These are phyloP conservation scores for Arthromyces matolae DNA, from an alignment of 768 basidiomycete genomes.

Conservation along the genomic window DNA sequence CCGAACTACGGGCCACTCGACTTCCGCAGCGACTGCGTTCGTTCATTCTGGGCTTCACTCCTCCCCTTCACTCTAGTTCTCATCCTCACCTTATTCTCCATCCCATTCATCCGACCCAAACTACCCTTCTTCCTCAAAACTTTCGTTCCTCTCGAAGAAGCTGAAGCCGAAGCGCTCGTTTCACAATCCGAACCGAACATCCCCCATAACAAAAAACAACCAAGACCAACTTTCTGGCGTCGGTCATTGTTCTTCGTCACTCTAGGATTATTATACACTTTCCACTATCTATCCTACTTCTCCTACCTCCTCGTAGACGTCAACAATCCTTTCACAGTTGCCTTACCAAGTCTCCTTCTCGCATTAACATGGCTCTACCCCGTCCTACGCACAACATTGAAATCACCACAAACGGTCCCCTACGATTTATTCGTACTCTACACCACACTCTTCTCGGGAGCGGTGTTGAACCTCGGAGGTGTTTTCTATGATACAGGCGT, in stretches of 20 bases:
- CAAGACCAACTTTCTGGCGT: conserved; percentile 50
- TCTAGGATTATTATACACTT: conserved; percentile 51
- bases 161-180: conserved; percentile 40
- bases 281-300: conserved; percentile 59
- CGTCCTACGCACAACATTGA: conserved; percentile 44
- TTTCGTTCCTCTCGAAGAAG: conserved; percentile 53
- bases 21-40: not conserved
- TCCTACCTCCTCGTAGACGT: conserved; percentile 50
- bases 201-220: not conserved
- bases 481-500: conserved; percentile 48
- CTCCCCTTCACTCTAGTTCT: conserved; percentile 38
- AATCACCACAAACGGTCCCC: conserved; percentile 58
- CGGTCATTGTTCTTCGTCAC: conserved; percentile 54
- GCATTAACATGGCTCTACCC: conserved; percentile 68
- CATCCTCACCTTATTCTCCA: conserved; percentile 22
- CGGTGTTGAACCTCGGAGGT: conserved; percentile 49
- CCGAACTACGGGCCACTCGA: conserved; percentile 10
- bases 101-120: conserved; percentile 18
- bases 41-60: not conserved
- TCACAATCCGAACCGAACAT: conserved; percentile 16
- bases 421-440: conserved; percentile 63
- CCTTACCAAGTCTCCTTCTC: conserved; percentile 41
- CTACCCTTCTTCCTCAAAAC: not conserved
- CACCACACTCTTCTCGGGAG: conserved; percentile 41
- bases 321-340: conserved; percentile 25